Percentiles rank a stretch among this genome's conserved stretches.
Evolutionary conservation across 2,329 filamentous ascomycete genomes (phyloP).

Genomic region (Aureobasidium sp.): DNA sequence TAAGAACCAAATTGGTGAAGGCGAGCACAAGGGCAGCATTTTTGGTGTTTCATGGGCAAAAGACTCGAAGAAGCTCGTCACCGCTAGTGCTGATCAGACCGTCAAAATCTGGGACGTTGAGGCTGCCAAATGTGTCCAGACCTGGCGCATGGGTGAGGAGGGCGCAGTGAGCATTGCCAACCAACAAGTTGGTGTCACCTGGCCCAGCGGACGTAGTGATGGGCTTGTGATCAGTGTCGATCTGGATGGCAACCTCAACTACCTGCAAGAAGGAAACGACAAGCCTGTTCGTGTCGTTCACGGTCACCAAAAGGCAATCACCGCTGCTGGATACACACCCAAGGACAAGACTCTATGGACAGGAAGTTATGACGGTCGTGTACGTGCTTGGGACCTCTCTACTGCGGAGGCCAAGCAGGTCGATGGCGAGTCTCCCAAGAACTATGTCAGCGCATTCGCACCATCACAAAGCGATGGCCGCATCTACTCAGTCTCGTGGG

Average conservation of each 20-base stretch:
- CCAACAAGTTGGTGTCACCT: conserved; percentile 92
- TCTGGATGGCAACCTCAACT: conserved; percentile 82
- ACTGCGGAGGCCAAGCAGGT: conserved; percentile 63
- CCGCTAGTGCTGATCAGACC: conserved; percentile 88
- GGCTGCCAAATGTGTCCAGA: conserved; percentile 66
- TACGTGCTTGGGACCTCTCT: conserved; percentile 74
- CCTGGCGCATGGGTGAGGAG: conserved; percentile 77
- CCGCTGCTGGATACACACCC: conserved; percentile 57
- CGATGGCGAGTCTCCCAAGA: conserved; percentile 76
- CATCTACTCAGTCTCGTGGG: conserved; percentile 88
- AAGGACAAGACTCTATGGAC: conserved; percentile 66
- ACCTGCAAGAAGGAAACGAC: conserved; percentile 67
- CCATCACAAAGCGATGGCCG: conserved; percentile 42
- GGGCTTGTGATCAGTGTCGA: conserved; percentile 86
- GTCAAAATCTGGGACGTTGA: conserved; percentile 92
- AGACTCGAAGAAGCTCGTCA: conserved; percentile 80
- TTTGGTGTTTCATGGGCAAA: conserved; percentile 86
- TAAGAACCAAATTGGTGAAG: conserved; percentile 68
- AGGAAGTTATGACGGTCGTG: conserved; percentile 84
- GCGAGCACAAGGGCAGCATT: conserved; percentile 86
- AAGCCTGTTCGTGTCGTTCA: conserved; percentile 67
- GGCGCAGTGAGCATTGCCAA: conserved; percentile 64
- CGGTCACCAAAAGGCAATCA: conserved; percentile 89
- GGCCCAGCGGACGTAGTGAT: conserved; percentile 74
- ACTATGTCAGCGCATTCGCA: conserved; percentile 74